Evolutionary conservation across 306 rosid species (phyloP).

Genomic region (Dryas octopetala): DNA sequence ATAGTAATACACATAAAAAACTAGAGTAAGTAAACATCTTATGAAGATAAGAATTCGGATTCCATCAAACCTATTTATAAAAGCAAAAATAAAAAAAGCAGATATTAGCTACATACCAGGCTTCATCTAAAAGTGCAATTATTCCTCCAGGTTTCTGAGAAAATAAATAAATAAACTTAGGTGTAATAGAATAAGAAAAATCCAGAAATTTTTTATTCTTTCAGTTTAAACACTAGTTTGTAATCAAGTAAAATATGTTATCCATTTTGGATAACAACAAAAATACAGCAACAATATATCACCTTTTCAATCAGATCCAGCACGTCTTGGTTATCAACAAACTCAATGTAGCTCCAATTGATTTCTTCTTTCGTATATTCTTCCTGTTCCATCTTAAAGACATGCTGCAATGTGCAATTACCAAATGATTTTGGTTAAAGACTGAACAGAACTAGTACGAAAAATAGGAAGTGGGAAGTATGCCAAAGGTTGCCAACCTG

Average conservation of each 20-base stretch:
- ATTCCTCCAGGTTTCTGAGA: slow-evolving; percentile 99
- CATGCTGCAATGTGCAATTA: slow-evolving; percentile 71
- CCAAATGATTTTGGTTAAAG: slow-evolving; percentile 20
- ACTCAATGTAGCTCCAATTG: slow-evolving; percentile 98
- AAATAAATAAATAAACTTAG: neutral
- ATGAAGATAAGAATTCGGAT: slow-evolving; percentile 23
- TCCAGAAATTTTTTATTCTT: neutral
- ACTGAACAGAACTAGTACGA: slow-evolving; percentile 1
- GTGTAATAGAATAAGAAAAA: slow-evolving; percentile 9
- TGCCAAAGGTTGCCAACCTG: slow-evolving; percentile 61
- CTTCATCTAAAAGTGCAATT: slow-evolving; percentile 95
- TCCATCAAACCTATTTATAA: slow-evolving; percentile 24
- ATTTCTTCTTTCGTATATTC: slow-evolving; percentile 97
- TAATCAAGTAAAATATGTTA: neutral
- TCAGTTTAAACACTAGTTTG: neutral
- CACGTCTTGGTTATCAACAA: slow-evolving; percentile 98
- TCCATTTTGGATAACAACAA: slow-evolving; percentile 1
- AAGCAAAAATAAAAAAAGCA: slow-evolving; percentile 14
- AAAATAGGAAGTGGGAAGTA: slow-evolving; percentile 18
- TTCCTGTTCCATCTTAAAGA: slow-evolving; percentile 99
- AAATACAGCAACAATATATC: slow-evolving; percentile 22
- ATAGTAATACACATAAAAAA: slow-evolving; percentile 7
- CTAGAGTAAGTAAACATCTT: slow-evolving; percentile 5
- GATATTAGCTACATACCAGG: slow-evolving; percentile 72
- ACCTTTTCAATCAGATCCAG: slow-evolving; percentile 99